Conservation (phyloP, 306 rosid genomes). For the Malus sieversii region DNA sequence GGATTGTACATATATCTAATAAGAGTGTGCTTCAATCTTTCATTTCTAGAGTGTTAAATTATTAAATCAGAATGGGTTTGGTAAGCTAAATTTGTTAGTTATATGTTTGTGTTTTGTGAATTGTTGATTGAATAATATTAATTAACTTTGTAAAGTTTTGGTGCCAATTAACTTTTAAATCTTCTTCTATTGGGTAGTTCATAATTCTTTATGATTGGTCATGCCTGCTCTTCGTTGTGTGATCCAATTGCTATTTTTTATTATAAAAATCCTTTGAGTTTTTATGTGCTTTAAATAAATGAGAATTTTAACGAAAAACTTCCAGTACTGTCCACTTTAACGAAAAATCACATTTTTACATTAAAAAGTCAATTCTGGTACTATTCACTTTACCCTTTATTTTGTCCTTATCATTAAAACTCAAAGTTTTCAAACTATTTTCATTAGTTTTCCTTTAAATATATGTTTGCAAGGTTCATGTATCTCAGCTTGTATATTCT, state of each 20-base stretch:
- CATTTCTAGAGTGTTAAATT: neutral
- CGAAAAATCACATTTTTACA: too few species aligned
- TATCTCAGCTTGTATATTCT: constrained; percentile 8
- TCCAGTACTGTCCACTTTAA: too few species aligned
- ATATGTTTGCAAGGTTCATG: neutral
- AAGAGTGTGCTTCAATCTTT: neutral
- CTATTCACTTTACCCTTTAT: too few species aligned
- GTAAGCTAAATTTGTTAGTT: neutral
- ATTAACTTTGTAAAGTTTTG: neutral
- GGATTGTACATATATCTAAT: too few species aligned
- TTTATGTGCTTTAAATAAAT: neutral
- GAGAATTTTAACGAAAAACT: too few species aligned
- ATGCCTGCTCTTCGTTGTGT: neutral
- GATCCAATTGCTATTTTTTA: neutral
- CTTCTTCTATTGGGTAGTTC: neutral
- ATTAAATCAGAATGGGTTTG: neutral
- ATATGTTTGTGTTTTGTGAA: neutral
- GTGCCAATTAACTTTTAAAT: neutral
- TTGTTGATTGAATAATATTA: neutral
- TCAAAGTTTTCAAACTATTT: too few species aligned
- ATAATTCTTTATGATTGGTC: neutral
- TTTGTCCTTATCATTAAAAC: too few species aligned
- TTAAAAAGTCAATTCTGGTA: too few species aligned
- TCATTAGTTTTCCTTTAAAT: neutral
- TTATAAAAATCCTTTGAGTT: neutral